Percentiles rank a stretch among this genome's conserved stretches.
phyloP scores from a whole-genome alignment of 1,139 yeast species.

The Suhomyces ambrosiae region DNA sequence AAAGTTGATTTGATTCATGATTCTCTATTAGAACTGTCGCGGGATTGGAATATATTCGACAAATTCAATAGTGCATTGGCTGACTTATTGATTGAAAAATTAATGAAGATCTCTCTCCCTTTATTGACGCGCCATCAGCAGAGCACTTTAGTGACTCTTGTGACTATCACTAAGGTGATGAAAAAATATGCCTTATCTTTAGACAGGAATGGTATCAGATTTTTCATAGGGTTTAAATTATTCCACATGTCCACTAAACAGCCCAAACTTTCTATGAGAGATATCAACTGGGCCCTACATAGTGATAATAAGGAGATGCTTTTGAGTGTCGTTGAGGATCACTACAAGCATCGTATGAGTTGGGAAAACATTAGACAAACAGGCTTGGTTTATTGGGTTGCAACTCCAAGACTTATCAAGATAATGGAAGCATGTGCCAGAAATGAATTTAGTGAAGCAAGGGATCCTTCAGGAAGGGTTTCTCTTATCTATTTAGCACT shows the following conservation, averaged over 20 bases:
- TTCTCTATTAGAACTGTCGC: background rate
- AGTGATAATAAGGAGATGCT: slow-evolving; percentile 75
- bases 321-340: slow-evolving; percentile 53
- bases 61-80: slow-evolving; percentile 50
- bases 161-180: slow-evolving; percentile 63
- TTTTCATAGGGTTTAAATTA: slow-evolving; percentile 70
- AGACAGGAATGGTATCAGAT: slow-evolving; percentile 75
- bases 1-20: slow-evolving; percentile 5
- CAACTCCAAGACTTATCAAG: slow-evolving; percentile 46
- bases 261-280: slow-evolving; percentile 66
- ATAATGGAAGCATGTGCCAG: slow-evolving; percentile 71
- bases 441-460: slow-evolving; percentile 58
- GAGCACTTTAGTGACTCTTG: slow-evolving; percentile 70
- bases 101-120: slow-evolving; percentile 71
- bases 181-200: slow-evolving; percentile 49
- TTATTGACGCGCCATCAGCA: slow-evolving; percentile 90
- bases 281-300: slow-evolving; percentile 84
- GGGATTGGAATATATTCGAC: slow-evolving; percentile 31
- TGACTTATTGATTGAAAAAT: slow-evolving; percentile 55
- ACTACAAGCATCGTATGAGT: slow-evolving; percentile 46
- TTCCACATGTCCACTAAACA: slow-evolving; percentile 53
- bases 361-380: slow-evolving; percentile 66
- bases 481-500: slow-evolving; percentile 79
- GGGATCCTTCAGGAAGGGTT: slow-evolving; percentile 74
- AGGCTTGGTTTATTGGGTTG: slow-evolving; percentile 77